phyloP scores from a whole-genome alignment of 495 filamentous ascomycete genomes.

The Lepraria neglecta region DNA sequence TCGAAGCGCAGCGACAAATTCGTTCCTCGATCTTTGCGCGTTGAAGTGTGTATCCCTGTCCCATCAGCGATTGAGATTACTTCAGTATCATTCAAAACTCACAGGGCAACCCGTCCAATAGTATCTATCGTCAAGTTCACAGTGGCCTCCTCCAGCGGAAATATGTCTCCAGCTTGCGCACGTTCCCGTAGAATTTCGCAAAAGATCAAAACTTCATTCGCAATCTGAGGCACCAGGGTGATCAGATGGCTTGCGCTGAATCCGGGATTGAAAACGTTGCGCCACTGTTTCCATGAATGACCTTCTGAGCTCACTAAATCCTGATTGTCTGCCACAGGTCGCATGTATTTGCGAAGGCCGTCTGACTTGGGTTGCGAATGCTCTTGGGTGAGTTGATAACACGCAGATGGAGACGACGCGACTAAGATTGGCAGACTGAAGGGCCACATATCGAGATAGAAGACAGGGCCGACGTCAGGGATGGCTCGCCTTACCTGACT shows the following conservation, averaged over 20 bases:
- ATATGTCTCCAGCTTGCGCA: conserved; percentile 21
- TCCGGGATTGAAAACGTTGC: conserved; percentile 37
- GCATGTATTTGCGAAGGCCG: conserved; percentile 24
- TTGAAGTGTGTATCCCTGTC: conserved; percentile 25
- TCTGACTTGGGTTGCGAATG: conserved; percentile 19
- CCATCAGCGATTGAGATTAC: neutral
- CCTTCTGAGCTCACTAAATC: conserved; percentile 35
- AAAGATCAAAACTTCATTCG: conserved; percentile 34
- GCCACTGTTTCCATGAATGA: conserved; percentile 34
- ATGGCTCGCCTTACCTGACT: neutral
- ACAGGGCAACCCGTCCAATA: conserved; percentile 34
- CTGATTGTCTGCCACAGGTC: conserved; percentile 28
- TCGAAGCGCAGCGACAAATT: conserved; percentile 27
- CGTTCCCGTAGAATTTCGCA: conserved; percentile 27
- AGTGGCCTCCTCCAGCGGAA: conserved; percentile 18
- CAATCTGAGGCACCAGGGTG: conserved; percentile 31
- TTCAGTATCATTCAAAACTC: neutral
- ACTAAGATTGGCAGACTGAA: conserved; percentile 27
- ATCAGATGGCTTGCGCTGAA: conserved; percentile 36
- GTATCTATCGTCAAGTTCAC: conserved; percentile 19
- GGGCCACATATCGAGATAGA: conserved; percentile 35
- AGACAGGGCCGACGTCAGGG: conserved; percentile 26
- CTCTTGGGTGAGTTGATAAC: conserved; percentile 26
- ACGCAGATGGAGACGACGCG: conserved; percentile 21
- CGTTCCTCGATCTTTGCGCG: conserved; percentile 26